Conservation (phyloP, 371 early-diverging fungal genomes). For the Dentiscutata heterogama region DNA sequence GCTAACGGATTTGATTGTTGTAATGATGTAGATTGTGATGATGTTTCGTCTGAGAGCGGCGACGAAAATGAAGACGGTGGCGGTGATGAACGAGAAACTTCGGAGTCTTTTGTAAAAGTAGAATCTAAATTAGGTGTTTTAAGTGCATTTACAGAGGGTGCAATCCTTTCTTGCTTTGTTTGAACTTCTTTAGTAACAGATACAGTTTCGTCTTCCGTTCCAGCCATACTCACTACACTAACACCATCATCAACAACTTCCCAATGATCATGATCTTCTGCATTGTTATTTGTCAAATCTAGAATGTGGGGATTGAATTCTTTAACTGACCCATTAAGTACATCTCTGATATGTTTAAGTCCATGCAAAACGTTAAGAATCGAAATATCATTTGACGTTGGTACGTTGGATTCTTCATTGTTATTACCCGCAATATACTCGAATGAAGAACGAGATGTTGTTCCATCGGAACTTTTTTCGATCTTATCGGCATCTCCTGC, state of each 20-base stretch:
- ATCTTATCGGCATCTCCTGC: slow-evolving; percentile 38
- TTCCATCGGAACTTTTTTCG: slow-evolving; percentile 36
- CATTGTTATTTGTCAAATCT: slow-evolving; percentile 35
- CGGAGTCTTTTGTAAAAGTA: background rate
- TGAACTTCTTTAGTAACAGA: slow-evolving; percentile 20
- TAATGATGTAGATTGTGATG: background rate
- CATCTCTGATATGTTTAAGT: slow-evolving; percentile 71
- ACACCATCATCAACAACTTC: slow-evolving; percentile 45
- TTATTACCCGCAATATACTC: slow-evolving; percentile 14
- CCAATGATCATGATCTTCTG: slow-evolving; percentile 45
- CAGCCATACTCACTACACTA: slow-evolving; percentile 43
- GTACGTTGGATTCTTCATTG: slow-evolving; percentile 31
- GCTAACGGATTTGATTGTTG: background rate
- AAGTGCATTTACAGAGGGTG: background rate
- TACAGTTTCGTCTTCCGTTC: slow-evolving; percentile 34
- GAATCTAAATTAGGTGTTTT: background rate
- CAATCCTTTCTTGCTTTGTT: slow-evolving; percentile 33
- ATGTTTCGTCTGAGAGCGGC: background rate
- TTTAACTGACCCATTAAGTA: slow-evolving; percentile 61
- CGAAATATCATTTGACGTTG: slow-evolving; percentile 51
- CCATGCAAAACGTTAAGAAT: slow-evolving; percentile 61
- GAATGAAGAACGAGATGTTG: slow-evolving; percentile 22
- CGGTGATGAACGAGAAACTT: background rate
- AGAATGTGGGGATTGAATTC: slow-evolving; percentile 63
- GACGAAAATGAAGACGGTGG: background rate